Conservation (phyloP, 345 rosid genomes). For the Pistacia integerrima region DNA sequence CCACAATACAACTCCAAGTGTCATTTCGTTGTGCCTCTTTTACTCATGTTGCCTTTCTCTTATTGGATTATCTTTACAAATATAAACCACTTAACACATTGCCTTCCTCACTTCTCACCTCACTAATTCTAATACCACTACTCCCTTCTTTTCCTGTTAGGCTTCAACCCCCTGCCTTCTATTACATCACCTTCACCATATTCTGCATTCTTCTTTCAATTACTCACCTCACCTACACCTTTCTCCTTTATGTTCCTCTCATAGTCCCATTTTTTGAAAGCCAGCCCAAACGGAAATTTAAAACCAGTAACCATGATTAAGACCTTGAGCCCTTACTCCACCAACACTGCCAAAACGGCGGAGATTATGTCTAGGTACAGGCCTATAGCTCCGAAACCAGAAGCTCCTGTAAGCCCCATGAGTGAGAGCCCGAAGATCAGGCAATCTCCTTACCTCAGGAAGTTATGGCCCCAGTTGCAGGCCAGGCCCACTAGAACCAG, state of each 20-base stretch:
- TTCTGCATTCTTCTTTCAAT: neutral
- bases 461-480: conserved; percentile 84
- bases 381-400: conserved; percentile 94
- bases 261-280: neutral
- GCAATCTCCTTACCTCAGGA: conserved; percentile 78
- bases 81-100: conserved; percentile 8
- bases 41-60: conserved; percentile 48
- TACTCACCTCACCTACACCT: neutral
- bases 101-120: conserved; percentile 17
- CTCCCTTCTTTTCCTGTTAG: neutral
- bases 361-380: conserved; percentile 93
- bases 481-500: conserved; percentile 84
- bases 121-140: neutral
- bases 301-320: conserved; percentile 55
- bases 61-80: conserved; percentile 32
- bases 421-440: conserved; percentile 54
- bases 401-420: conserved; percentile 28
- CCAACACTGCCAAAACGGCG: conserved; percentile 67
- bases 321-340: conserved; percentile 50
- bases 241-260: neutral
- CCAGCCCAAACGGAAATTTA: neutral
- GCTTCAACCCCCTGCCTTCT: too few species aligned
- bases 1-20: conserved; percentile 61
- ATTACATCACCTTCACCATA: neutral
- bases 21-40: conserved; percentile 41